phyloP scores from a whole-genome alignment of 1,284 basidiomycete genomes.

The Pholiota adiposa region DNA sequence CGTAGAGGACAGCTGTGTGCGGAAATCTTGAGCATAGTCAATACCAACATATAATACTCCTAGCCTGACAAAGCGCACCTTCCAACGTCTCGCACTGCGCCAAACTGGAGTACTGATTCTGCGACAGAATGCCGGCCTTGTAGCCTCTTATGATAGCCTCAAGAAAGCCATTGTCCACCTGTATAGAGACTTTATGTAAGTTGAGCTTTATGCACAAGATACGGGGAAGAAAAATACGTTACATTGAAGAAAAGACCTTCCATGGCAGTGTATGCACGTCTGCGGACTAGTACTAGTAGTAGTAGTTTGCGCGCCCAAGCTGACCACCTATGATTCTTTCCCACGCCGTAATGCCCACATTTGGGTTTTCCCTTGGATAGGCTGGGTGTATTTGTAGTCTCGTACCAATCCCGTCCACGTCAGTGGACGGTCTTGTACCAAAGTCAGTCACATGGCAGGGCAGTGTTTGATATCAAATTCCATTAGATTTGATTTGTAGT shows the following conservation, averaged over 20 bases:
- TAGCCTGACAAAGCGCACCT: conserved; percentile 54
- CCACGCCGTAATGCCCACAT: background rate
- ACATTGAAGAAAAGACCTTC: conserved; percentile 91
- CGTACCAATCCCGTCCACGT: no score
- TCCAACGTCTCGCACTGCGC: conserved; percentile 98
- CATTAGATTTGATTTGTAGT: no score
- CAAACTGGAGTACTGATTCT: conserved; percentile 90
- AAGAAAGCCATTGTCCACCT: conserved; percentile 86
- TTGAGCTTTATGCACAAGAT: conserved; percentile 22
- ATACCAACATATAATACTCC: background rate
- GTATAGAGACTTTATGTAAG: conserved; percentile 29
- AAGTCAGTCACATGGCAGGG: no score
- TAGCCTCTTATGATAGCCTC: conserved; percentile 96
- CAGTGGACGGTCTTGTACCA: no score
- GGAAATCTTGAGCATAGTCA: conserved; percentile 65
- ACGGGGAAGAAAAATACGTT: conserved; percentile 21
- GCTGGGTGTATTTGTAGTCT: no score
- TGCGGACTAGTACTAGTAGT: no score
- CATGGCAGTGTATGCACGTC: conserved; percentile 46
- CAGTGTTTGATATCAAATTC: no score
- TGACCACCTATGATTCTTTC: background rate
- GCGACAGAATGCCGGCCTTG: conserved; percentile 90
- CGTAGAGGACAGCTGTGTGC: conserved; percentile 92
- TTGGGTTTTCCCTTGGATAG: no score
- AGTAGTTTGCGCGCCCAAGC: background rate